phyloP scores from a whole-genome alignment of 345 rosid genomes.

The Melastoma malabathricum region DNA sequence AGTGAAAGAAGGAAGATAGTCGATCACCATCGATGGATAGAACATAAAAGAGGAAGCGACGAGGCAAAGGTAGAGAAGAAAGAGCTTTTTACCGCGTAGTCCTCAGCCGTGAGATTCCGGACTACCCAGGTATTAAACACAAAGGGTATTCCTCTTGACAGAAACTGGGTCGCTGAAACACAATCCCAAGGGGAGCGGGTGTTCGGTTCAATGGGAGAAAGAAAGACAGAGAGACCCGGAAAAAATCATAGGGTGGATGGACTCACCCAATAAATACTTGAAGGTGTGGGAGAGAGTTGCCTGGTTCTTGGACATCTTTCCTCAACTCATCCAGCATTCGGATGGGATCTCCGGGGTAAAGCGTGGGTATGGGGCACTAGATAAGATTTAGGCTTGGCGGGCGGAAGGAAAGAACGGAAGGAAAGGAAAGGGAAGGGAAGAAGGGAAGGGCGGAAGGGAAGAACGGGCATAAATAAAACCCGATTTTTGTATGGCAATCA shows the following conservation, averaged over 20 bases:
- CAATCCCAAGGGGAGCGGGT: background rate
- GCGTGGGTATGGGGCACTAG: no score
- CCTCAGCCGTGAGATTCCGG: slow-evolving; percentile 32
- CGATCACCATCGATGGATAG: background rate
- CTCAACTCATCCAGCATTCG: no score
- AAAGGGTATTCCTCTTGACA: slow-evolving; percentile 83
- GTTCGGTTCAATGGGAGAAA: background rate
- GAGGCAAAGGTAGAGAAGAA: background rate
- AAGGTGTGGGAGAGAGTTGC: slow-evolving; percentile 48
- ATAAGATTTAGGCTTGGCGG: no score
- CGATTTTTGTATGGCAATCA: no score
- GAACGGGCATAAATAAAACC: no score
- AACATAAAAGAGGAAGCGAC: background rate
- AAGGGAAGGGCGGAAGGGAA: no score
- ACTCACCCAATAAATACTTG: slow-evolving; percentile 44
- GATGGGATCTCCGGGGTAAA: no score
- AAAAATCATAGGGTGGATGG: background rate
- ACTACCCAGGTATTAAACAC: slow-evolving; percentile 82
- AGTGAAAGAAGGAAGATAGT: background rate
- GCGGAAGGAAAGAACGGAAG: no score
- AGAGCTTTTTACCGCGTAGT: slow-evolving; percentile 52
- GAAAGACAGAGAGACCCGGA: background rate
- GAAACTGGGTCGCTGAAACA: slow-evolving; percentile 35
- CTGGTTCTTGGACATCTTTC: background rate
- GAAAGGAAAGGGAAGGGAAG: no score